phyloP scores from a whole-genome alignment of 2,329 filamentous ascomycete species.

The Colletotrichum chlorophyti region DNA sequence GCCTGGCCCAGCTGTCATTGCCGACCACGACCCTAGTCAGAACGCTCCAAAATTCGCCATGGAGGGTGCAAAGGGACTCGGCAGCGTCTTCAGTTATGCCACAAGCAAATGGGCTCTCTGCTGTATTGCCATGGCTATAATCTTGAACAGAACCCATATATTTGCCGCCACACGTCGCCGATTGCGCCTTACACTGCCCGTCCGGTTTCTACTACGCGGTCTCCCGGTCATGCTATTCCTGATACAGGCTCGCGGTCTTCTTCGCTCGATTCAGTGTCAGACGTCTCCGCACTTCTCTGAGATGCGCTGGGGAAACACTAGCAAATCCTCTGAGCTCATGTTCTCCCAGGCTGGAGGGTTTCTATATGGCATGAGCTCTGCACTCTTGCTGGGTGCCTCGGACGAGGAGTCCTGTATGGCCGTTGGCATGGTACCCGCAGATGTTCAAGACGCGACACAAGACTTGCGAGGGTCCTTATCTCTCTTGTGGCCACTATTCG shows the following conservation, averaged over 20 bases:
- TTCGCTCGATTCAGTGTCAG: conserved; percentile 92
- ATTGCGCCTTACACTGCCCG: conserved; percentile 76
- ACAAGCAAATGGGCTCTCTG: conserved; percentile 92
- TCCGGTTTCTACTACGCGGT: conserved; percentile 73
- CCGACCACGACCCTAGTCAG: conserved; percentile 42
- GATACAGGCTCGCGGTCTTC: conserved; percentile 71
- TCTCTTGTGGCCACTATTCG: conserved; percentile 76
- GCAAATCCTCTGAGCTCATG: conserved; percentile 70
- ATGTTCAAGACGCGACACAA: conserved; percentile 54
- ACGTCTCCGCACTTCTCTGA: conserved; percentile 76
- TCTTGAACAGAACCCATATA: conserved; percentile 91
- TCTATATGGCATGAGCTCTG: conserved; percentile 75
- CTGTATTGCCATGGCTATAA: conserved; percentile 84
- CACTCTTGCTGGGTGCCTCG: conserved; percentile 74
- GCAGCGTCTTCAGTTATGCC: conserved; percentile 87
- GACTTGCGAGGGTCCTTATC: conserved; percentile 80
- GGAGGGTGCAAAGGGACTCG: conserved; percentile 72
- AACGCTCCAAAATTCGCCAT: conserved; percentile 57
- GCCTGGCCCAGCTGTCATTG: conserved; percentile 41
- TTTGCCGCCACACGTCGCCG: conserved; percentile 88
- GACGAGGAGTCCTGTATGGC: conserved; percentile 79
- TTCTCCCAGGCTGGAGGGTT: conserved; percentile 74
- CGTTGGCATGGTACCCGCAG: conserved; percentile 72
- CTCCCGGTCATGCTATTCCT: conserved; percentile 74
- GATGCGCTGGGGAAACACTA: conserved; percentile 73